phyloP scores from a whole-genome alignment of 2,329 filamentous ascomycete species.

The Tothia fuscella region DNA sequence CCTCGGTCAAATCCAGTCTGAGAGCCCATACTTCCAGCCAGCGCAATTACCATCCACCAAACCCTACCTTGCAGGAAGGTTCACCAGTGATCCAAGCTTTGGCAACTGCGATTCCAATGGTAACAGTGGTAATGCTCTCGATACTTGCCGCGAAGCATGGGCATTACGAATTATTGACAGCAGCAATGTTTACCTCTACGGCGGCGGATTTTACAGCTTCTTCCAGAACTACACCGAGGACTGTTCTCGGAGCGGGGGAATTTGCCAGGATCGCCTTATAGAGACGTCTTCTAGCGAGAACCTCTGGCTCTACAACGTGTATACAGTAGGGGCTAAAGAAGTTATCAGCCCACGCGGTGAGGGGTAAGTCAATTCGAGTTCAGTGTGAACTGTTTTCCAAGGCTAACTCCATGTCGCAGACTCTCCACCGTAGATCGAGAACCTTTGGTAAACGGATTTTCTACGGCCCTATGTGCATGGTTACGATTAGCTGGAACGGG shows the following conservation, averaged over 20 bases:
- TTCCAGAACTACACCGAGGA: conserved; percentile 46
- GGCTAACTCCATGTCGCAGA: no score
- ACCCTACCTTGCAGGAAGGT: conserved; percentile 45
- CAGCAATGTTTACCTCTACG: not conserved
- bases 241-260: conserved; percentile 11
- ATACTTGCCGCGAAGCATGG: conserved; percentile 46
- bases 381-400: no score
- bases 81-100: conserved; percentile 52
- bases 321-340: not conserved
- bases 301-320: not conserved
- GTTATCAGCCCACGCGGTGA: no score
- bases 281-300: not conserved
- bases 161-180: conserved; percentile 52
- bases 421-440: no score
- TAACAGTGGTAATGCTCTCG: conserved; percentile 57
- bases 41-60: conserved; percentile 59
- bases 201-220: conserved; percentile 15
- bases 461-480: no score
- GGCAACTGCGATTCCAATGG: conserved; percentile 44
- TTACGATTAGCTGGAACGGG: no score
- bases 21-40: conserved; percentile 70
- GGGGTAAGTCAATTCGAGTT: no score
- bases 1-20: conserved; percentile 74
- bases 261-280: not conserved
- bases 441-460: no score